Conservation (phyloP, 2,329 filamentous ascomycete genomes). For the Magnaporthiopsis rhizophila region DNA sequence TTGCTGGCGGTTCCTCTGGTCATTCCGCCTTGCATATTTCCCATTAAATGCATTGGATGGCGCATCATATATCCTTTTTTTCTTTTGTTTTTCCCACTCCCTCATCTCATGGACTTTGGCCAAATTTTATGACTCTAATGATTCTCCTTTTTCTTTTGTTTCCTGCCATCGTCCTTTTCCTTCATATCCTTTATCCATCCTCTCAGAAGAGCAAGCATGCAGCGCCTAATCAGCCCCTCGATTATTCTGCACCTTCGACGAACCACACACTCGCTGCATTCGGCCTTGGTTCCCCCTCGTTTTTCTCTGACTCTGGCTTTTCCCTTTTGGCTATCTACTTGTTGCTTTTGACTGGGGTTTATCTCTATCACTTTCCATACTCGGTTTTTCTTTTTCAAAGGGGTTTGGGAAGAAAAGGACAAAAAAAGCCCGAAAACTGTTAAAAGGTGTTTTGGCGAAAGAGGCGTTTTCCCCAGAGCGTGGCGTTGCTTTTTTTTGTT, state of each 20-base stretch:
- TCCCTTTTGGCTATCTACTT: neutral
- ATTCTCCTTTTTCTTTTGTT: constrained; percentile 8
- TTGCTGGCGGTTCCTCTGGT: neutral
- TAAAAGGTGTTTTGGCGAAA: neutral
- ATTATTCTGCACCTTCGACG: neutral
- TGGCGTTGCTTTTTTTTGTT: neutral
- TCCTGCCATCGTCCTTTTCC: constrained; percentile 4
- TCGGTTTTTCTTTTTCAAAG: neutral
- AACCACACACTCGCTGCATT: neutral
- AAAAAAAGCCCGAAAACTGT: neutral
- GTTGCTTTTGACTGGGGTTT: neutral
- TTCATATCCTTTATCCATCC: neutral
- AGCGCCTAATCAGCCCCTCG: neutral
- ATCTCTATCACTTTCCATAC: neutral
- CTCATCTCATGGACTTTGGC: constrained; percentile 3
- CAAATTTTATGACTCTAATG: constrained; percentile 7
- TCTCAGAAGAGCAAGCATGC: neutral
- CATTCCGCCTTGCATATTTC: neutral
- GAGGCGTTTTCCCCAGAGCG: neutral
- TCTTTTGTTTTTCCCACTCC: constrained; percentile 7
- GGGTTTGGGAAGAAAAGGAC: neutral
- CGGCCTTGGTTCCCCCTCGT: neutral
- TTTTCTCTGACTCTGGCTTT: neutral
- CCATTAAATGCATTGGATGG: neutral
- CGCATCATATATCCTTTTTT: constrained; percentile 4